Evolutionary conservation across 2,329 filamentous ascomycete genomes (phyloP).

Genomic region (Cytospora schulzeri): DNA sequence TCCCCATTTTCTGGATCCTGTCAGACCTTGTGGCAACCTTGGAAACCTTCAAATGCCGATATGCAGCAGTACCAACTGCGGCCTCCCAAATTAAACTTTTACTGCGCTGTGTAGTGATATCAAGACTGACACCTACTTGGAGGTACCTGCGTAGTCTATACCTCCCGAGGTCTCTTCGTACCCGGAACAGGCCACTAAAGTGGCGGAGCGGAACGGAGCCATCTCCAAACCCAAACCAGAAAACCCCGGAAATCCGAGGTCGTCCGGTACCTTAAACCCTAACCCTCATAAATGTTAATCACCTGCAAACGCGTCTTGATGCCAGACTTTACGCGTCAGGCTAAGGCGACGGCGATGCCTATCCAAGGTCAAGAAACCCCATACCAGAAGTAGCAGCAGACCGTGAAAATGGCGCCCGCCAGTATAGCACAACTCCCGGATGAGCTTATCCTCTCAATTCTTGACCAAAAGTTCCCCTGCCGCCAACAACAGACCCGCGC

Average conservation of each 20-base stretch:
- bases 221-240: too few relatives aligned
- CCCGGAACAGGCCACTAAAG: too few relatives aligned
- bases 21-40: too few relatives aligned
- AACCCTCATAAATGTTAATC: not conserved
- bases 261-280: not conserved
- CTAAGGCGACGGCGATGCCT: not conserved
- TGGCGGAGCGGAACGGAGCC: too few relatives aligned
- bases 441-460: slow-evolving; percentile 49
- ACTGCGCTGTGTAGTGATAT: too few relatives aligned
- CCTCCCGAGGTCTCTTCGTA: too few relatives aligned
- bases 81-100: too few relatives aligned
- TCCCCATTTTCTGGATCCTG: not conserved
- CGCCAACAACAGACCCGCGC: slow-evolving; percentile 62
- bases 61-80: too few relatives aligned
- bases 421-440: slow-evolving; percentile 47
- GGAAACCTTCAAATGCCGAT: too few relatives aligned
- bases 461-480: slow-evolving; percentile 56
- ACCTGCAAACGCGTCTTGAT: not conserved
- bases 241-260: too few relatives aligned
- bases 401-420: not conserved
- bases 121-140: too few relatives aligned
- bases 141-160: too few relatives aligned
- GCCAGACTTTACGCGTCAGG: not conserved
- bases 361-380: not conserved
- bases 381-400: not conserved